These are phyloP conservation scores for Amaranthus palmeri DNA, from an alignment of 148 eudicot species.

Conservation along the genomic window DNA sequence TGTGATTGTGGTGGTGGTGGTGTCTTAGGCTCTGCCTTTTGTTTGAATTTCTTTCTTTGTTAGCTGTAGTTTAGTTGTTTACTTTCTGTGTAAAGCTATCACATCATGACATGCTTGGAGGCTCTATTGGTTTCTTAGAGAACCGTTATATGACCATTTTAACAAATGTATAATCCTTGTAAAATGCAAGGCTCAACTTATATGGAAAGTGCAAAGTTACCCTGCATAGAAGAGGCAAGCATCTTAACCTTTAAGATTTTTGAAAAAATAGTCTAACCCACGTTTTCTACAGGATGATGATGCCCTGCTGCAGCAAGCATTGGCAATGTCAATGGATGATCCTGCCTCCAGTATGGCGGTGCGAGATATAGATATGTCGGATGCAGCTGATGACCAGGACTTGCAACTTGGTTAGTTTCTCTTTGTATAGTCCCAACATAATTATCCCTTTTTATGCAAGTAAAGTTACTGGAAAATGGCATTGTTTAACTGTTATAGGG, in stretches of 20 bases:
- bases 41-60: not conserved
- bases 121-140: too few species aligned
- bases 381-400: constrained; percentile 85
- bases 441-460: too few species aligned
- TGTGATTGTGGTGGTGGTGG: not conserved
- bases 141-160: not conserved
- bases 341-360: constrained; percentile 50
- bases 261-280: not conserved
- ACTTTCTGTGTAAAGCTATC: not conserved
- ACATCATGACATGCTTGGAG: too few species aligned
- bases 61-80: not conserved
- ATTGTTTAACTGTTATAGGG: too few species aligned
- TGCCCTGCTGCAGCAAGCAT: constrained; percentile 88
- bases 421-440: not conserved
- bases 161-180: not conserved
- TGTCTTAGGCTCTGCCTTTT: not conserved
- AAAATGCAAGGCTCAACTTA: not conserved
- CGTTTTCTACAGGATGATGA: constrained; percentile 75
- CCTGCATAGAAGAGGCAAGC: not conserved
- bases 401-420: constrained; percentile 67
- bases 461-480: too few species aligned
- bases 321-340: constrained; percentile 99
- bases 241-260: not conserved
- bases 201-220: not conserved
- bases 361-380: constrained; percentile 84